Evolutionary conservation across 257 asterid species (phyloP).

Genomic region (Craterostigma plantagineum): DNA sequence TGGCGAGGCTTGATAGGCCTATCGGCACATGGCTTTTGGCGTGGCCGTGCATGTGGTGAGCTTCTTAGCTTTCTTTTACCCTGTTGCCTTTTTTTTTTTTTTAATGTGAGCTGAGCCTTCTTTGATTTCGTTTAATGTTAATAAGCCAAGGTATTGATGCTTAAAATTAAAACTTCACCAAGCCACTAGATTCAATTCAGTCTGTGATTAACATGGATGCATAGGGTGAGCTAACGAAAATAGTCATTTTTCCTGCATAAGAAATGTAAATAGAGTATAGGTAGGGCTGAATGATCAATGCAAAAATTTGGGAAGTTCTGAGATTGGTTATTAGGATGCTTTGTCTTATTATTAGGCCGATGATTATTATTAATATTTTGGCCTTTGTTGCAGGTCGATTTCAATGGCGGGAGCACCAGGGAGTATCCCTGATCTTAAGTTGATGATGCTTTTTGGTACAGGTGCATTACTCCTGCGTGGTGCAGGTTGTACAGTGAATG

Average conservation of each 20-base stretch:
- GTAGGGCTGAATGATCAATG: too few species aligned
- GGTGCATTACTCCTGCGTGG: slow-evolving; percentile 87
- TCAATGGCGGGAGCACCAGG: slow-evolving; percentile 74
- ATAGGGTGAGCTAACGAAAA: too few species aligned
- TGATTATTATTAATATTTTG: not conserved
- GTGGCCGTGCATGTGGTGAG: slow-evolving; percentile 96
- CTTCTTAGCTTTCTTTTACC: slow-evolving; percentile 1
- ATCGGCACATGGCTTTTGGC: slow-evolving; percentile 93
- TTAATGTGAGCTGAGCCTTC: too few species aligned
- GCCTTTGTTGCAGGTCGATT: slow-evolving; percentile 46
- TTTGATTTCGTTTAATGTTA: too few species aligned
- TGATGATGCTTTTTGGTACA: slow-evolving; percentile 71
- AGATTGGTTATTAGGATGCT: too few species aligned
- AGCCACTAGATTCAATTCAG: too few species aligned
- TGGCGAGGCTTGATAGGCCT: slow-evolving; percentile 80
- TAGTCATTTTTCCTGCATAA: too few species aligned
- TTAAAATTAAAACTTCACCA: too few species aligned
- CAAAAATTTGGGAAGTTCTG: too few species aligned
- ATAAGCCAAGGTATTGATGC: not conserved
- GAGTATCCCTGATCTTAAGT: slow-evolving; percentile 66
- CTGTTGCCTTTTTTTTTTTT: too few species aligned
- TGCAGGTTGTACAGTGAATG: slow-evolving; percentile 87
- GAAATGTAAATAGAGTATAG: too few species aligned
- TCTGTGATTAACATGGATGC: too few species aligned
- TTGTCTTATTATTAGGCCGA: not conserved